Percentiles rank a stretch among this genome's conserved stretches.
Evolutionary conservation across 1,284 basidiomycete genomes (phyloP).

Genomic region (Flammula alnicola): DNA sequence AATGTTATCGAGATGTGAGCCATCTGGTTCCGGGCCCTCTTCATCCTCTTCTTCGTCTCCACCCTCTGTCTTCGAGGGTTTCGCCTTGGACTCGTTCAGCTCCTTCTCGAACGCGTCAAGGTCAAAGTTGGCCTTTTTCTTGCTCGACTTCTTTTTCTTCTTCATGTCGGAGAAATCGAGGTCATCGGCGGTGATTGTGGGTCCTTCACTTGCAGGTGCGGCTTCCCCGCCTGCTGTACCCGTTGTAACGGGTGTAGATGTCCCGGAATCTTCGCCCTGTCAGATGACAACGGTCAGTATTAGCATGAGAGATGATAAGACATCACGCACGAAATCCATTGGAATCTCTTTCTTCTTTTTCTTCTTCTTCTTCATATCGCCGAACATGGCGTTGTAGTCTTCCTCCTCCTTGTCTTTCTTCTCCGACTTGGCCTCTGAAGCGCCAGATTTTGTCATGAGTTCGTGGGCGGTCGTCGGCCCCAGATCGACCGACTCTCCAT

Average conservation of each 20-base stretch:
- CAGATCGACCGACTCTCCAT: constrained; percentile 72
- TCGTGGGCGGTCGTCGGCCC: constrained; percentile 77
- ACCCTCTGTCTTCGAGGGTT: constrained; percentile 53
- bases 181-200: constrained; percentile 53
- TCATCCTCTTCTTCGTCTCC: constrained; percentile 65
- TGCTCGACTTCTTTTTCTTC: constrained; percentile 82
- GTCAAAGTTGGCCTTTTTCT: constrained; percentile 76
- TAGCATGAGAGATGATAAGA: constrained; percentile 12
- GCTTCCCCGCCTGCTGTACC: too few relatives aligned
- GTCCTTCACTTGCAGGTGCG: constrained; percentile 40
- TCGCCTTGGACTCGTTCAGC: constrained; percentile 68
- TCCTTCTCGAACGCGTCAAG: constrained; percentile 92
- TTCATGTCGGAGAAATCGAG: constrained; percentile 86
- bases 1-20: constrained; percentile 67
- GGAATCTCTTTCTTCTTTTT: constrained; percentile 92
- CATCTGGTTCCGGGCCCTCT: constrained; percentile 62
- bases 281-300: constrained; percentile 7
- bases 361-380: constrained; percentile 91
- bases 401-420: constrained; percentile 65
- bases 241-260: constrained; percentile 57
- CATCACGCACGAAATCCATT: constrained; percentile 72
- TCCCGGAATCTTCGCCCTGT: constrained; percentile 65
- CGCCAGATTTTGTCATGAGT: too few relatives aligned
- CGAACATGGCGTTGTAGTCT: constrained; percentile 84
- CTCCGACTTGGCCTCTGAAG: constrained; percentile 42